Percentiles rank a stretch among this genome's conserved stretches.
Evolutionary conservation across 2,329 filamentous ascomycete genomes (phyloP).

Genomic region (Zymoseptoria crescenta): DNA sequence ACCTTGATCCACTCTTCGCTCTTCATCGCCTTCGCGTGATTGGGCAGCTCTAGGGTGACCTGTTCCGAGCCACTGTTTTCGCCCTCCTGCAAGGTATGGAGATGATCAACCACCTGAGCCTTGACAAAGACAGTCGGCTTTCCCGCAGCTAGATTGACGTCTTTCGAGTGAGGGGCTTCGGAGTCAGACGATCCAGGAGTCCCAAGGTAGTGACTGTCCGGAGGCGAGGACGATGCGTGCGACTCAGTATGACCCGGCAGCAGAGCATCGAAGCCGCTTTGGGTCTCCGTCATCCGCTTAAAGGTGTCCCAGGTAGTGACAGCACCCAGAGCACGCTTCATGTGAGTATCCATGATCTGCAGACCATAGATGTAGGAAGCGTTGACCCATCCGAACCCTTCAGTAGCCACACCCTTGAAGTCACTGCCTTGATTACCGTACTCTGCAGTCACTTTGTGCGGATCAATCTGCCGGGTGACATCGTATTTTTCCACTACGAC

Average conservation of each 20-base stretch:
- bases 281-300: conserved; percentile 46
- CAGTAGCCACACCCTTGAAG: conserved; percentile 90
- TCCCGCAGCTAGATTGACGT: conserved; percentile 8
- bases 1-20: background rate
- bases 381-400: conserved; percentile 99
- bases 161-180: conserved; percentile 3
- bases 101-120: background rate
- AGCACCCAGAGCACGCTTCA: conserved; percentile 79
- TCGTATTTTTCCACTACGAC: conserved; percentile 99
- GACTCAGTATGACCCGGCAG: background rate
- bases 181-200: background rate
- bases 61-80: background rate
- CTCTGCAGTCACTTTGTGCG: conserved; percentile 90
- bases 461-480: conserved; percentile 80
- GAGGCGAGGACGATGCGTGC: background rate
- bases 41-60: background rate
- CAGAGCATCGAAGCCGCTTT: background rate
- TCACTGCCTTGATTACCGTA: conserved; percentile 95
- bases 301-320: conserved; percentile 82
- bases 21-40: background rate
- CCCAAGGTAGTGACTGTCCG: background rate
- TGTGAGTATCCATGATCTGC: conserved; percentile 79
- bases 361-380: conserved; percentile 94
- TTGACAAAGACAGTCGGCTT: background rate
- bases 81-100: background rate